Evolutionary conservation across 768 basidiomycete species (phyloP).

Genomic region (Crassisporium funariophilum): DNA sequence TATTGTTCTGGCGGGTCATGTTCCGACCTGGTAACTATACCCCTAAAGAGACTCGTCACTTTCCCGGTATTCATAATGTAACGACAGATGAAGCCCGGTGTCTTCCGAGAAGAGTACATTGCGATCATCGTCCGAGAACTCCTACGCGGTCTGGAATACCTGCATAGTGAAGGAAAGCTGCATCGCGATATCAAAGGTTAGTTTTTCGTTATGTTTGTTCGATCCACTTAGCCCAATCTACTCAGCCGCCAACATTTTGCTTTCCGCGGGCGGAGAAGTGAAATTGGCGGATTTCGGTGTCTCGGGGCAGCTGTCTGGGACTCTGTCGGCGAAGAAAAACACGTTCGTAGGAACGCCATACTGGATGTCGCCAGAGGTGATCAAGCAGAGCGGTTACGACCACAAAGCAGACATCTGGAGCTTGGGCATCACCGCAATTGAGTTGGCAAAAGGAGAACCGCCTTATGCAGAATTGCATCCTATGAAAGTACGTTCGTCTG

Average conservation of each 20-base stretch:
- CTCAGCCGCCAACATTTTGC: constrained; percentile 89
- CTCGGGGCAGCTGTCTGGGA: constrained; percentile 94
- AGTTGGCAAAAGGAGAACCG: constrained; percentile 96
- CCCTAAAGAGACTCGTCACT: neutral
- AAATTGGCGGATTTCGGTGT: constrained; percentile 99
- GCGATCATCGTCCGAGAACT: constrained; percentile 95
- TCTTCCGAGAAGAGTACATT: constrained; percentile 98
- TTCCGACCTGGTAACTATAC: constrained; percentile 79
- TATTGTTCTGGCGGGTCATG: constrained; percentile 99
- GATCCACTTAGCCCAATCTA: constrained; percentile 8
- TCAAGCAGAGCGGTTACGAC: constrained; percentile 99
- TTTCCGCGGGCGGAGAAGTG: constrained; percentile 91
- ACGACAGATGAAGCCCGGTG: constrained; percentile 93
- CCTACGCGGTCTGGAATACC: constrained; percentile 89
- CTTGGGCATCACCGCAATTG: constrained; percentile 95
- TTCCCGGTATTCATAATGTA: constrained; percentile 11
- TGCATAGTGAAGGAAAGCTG: constrained; percentile 94
- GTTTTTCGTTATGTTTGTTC: constrained; percentile 9
- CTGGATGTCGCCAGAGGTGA: constrained; percentile 99
- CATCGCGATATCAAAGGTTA: constrained; percentile 99
- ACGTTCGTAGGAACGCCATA: constrained; percentile 98
- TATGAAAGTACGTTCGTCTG: constrained; percentile 77
- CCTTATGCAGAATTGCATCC: constrained; percentile 98
- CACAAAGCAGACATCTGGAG: constrained; percentile 99
- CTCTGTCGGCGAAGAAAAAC: constrained; percentile 93